Conservation (phyloP, 139 green algal species). For the Closterium sp. region DNA sequence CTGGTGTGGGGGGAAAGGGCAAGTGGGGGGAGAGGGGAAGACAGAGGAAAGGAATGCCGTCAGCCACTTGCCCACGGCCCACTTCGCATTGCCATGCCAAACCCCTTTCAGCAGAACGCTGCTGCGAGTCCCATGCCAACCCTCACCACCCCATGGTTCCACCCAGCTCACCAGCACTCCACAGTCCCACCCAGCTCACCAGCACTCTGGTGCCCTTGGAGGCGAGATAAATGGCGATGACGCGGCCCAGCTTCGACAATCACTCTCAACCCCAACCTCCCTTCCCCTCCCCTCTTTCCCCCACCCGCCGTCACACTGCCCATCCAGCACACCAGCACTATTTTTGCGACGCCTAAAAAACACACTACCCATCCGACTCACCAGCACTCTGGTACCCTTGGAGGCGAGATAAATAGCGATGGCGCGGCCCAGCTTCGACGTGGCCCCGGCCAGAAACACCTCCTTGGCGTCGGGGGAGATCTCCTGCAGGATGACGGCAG, state of each 20-base stretch:
- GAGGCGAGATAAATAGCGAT: conserved; percentile 56
- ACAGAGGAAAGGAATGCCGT: not conserved
- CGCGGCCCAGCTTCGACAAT: conserved; percentile 54
- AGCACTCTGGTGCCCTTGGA: conserved; percentile 34
- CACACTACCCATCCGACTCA: conserved; percentile 25
- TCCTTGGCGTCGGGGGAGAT: conserved; percentile 48
- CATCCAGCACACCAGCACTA: too few species aligned
- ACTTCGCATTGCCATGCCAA: too few species aligned
- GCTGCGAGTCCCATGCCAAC: too few species aligned
- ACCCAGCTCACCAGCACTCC: too few species aligned
- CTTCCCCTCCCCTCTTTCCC: too few species aligned
- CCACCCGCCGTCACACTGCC: too few species aligned
- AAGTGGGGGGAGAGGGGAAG: not conserved
- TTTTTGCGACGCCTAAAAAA: too few species aligned
- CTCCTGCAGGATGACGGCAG: conserved; percentile 51
- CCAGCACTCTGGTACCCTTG: conserved; percentile 45
- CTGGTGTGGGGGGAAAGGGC: not conserved
- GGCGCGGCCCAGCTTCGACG: conserved; percentile 57
- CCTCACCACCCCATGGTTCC: too few species aligned
- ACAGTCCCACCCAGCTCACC: conserved; percentile 22
- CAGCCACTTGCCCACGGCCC: not conserved
- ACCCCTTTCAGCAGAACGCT: too few species aligned
- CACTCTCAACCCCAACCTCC: not conserved
- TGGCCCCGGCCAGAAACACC: conserved; percentile 56
- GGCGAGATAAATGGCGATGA: conserved; percentile 56